phyloP scores from a whole-genome alignment of 202 grass and related monocot species.

The Schoenoplectus tabernaemontani region DNA sequence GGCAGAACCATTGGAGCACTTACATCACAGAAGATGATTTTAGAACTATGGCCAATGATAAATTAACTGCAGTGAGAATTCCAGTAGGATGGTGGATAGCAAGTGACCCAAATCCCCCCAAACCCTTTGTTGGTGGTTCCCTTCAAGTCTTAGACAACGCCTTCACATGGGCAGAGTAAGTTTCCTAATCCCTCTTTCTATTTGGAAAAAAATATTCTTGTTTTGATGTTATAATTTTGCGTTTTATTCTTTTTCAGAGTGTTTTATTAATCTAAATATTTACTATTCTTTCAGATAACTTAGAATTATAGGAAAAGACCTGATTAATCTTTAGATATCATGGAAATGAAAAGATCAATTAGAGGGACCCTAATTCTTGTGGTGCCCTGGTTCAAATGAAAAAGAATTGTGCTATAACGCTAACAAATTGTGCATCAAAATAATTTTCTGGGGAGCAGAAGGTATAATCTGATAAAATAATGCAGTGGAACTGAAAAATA shows the following conservation, averaged over 20 bases:
- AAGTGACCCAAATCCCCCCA: constrained; percentile 24
- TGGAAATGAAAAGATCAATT: no score
- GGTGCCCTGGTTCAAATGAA: no score
- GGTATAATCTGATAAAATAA: background rate
- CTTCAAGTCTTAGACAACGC: constrained; percentile 29
- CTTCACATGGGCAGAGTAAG: constrained; percentile 44
- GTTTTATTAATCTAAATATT: no score
- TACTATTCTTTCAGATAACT: no score
- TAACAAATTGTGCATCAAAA: no score
- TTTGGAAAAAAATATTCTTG: background rate
- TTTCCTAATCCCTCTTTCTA: background rate
- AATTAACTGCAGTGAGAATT: constrained; percentile 56
- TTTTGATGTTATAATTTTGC: background rate
- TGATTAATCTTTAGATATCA: no score
- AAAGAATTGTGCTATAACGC: no score
- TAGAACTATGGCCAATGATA: constrained; percentile 36
- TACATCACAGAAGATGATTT: constrained; percentile 60
- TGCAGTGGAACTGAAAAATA: no score
- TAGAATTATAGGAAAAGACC: no score
- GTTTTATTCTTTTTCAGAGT: no score
- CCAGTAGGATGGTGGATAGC: constrained; percentile 88
- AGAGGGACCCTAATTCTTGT: no score
- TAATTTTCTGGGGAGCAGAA: no score
- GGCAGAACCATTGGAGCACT: constrained; percentile 54
- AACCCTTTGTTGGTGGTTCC: constrained; percentile 34